A percentile compares a stretch with the other conserved stretches of the same genome.
These are phyloP conservation scores for Myxozyma kluyveri DNA, from an alignment of 805 yeast genomes.

Conservation along the genomic window DNA sequence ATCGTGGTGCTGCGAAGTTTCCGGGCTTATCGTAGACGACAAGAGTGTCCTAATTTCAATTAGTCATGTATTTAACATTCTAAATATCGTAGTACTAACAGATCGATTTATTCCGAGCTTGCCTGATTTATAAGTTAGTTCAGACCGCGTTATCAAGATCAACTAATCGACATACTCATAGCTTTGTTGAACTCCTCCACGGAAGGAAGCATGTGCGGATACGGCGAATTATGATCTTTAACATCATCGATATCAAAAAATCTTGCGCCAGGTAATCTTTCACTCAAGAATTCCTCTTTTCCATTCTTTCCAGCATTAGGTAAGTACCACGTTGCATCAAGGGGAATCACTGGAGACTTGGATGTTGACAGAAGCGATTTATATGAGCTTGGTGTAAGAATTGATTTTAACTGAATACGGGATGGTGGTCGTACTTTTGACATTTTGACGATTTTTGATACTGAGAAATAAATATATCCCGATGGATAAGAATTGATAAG, in stretches of 20 bases:
- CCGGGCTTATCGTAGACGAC: constrained; percentile 85
- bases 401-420: not conserved
- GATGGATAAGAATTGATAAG: no score
- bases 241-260: constrained; percentile 77
- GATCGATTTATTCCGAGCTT: constrained; percentile 52
- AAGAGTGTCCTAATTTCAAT: constrained; percentile 48
- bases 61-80: not conserved
- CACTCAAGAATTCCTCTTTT: constrained; percentile 52
- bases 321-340: constrained; percentile 92
- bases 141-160: not conserved
- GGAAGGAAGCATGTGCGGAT: constrained; percentile 90
- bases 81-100: constrained; percentile 3
- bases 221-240: constrained; percentile 56
- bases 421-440: constrained; percentile 5
- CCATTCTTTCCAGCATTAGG: constrained; percentile 69
- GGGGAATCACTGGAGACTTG: constrained; percentile 45
- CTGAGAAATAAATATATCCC: no score
- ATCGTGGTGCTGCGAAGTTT: constrained; percentile 84
- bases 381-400: constrained; percentile 18
- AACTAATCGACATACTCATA: constrained; percentile 29
- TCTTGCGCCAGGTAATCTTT: constrained; percentile 63
- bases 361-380: constrained; percentile 15
- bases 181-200: constrained; percentile 52
- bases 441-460: not conserved
- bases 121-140: constrained; percentile 37